phyloP scores from a whole-genome alignment of 2,329 filamentous ascomycete genomes.

The Aspergillus glaucus region DNA sequence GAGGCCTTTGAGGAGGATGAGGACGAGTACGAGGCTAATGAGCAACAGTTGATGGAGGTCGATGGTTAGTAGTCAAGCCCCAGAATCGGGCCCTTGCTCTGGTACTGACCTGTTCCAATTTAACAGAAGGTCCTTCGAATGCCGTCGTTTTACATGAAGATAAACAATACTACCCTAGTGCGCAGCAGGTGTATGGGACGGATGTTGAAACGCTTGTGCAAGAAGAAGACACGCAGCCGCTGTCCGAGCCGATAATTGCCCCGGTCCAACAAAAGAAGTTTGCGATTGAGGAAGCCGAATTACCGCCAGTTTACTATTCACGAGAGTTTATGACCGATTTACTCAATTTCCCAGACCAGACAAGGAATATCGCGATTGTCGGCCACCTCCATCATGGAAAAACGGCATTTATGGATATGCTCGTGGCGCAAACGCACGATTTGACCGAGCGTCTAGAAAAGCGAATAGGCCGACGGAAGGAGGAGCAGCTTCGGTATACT shows the following conservation, averaged over 20 bases:
- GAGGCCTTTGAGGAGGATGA: slow-evolving; percentile 61
- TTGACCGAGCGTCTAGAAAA: slow-evolving; percentile 72
- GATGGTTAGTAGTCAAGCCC: slow-evolving; percentile 54
- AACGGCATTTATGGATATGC: slow-evolving; percentile 96
- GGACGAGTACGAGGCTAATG: slow-evolving; percentile 57
- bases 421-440: slow-evolving; percentile 92
- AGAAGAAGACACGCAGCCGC: slow-evolving; percentile 91
- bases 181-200: slow-evolving; percentile 86
- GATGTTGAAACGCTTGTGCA: slow-evolving; percentile 95
- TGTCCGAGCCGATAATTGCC: slow-evolving; percentile 87
- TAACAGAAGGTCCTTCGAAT: slow-evolving; percentile 79
- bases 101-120: slow-evolving; percentile 26
- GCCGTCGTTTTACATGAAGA: slow-evolving; percentile 98
- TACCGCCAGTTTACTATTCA: slow-evolving; percentile 82
- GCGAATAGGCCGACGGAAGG: slow-evolving; percentile 70
- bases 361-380: slow-evolving; percentile 83
- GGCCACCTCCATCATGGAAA: slow-evolving; percentile 97
- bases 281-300: slow-evolving; percentile 81
- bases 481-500: slow-evolving; percentile 91
- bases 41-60: slow-evolving; percentile 88
- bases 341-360: slow-evolving; percentile 93
- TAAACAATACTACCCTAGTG: slow-evolving; percentile 99
- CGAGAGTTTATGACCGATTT: slow-evolving; percentile 90
- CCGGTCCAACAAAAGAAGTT: slow-evolving; percentile 95
- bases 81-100: background rate